Evolutionary conservation across 163 green algal genomes (phyloP), one percentile per base, ranked within the genome.

Genomic region (Trebouxiophyceae sp.): DNA sequence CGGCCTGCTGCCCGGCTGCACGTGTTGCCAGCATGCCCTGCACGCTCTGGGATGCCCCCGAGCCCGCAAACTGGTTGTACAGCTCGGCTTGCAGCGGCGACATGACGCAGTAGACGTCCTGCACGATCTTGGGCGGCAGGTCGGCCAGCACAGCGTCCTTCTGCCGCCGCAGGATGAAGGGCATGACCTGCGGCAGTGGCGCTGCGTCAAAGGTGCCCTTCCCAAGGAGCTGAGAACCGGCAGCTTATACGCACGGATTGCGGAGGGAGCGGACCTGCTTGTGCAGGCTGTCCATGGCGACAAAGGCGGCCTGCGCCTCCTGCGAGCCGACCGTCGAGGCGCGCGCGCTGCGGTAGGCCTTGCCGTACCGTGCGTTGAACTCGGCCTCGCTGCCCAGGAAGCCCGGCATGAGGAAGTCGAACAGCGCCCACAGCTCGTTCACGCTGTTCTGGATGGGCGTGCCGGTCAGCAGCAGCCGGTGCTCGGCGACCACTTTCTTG

Each of bases 341-440:
- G 23, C 59, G 56, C 16, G 88, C 79, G 3, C 73, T 78, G 58
- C 75, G 68, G 34, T 92, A 56, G 24, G 84, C 77, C 57, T 72
- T 75, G 31, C 85, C 80, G 63, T 79, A 92, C 5, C 45, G 50
- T 6, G 70, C 77, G 31, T 78, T 80, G 67, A 94, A 91, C 54
- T 77, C 63, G 2, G 64, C 67, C 70, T 95, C 73, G 27, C 67
- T 77, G 31, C 95, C 95, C 20, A 99, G 80, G 75, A 98, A 97
- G 47, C 93, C 95, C 0, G 94, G 94, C 89, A 99, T 98, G 24
- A 98, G 74, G 73, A 97, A 99, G 80, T 98, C 93, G 71, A 99
- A 99, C 12, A 99, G 75, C 16, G 77, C 80, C 95, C 95, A 99
- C 30, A 99, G 83, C 84, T 99, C 95, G 30, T 90, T 60, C 32